Evolutionary conservation across 2,329 filamentous ascomycete genomes (phyloP), one percentile per base, ranked within the genome.

Genomic region (Aplosporella prunicola): DNA sequence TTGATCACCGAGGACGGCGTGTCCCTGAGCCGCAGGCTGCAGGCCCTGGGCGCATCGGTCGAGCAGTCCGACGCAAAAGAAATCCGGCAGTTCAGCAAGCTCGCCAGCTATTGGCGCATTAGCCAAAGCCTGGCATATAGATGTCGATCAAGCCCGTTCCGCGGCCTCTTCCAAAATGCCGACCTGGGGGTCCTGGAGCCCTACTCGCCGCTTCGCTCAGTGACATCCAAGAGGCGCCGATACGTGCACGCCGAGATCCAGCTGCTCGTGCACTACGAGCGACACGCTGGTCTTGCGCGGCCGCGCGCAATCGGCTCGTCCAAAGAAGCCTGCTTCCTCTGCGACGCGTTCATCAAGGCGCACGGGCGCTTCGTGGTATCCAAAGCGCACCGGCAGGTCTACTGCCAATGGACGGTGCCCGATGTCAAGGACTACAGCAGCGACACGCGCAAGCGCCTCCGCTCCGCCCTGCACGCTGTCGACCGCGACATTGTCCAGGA

Each of bases 191-290:
- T 9, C 18, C 3, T 32, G 7, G 13, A 23, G 1, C 9, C 14
- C 18, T 32, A 32, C 10, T n/a, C n/a, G n/a, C n/a, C 2, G 2
- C 2, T 9, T 14, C 16, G 20, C n/a, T 11, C 20, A 4, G 5
- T 22, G 22, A 14, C 9, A 24, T 6, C 20, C 5, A 18, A 23
- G 10, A 33, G 31, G 4, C n/a, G n/a, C n/a, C n/a, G n/a, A n/a
- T 24, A 11, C 32, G 32, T 33, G 3, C 32, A 33, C 14, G 32
- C 32, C 2, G 32, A 33, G n/a, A n/a, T 33, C n/a, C 32, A 33
- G 10, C 13, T 33, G 13, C 3, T 33, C 11, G 20, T 15, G 4
- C 25, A 11, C 13, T 33, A 33, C 8, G 32, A 33, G 20, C 15
- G 6, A 9, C 10, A 6, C 9, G 30, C 17, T n/a, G n/a, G n/a